A percentile compares a stretch with the other conserved stretches of the same genome.
Conservation (phyloP, 345 rosid species). For the Gynandropsis gynandra region DNA sequence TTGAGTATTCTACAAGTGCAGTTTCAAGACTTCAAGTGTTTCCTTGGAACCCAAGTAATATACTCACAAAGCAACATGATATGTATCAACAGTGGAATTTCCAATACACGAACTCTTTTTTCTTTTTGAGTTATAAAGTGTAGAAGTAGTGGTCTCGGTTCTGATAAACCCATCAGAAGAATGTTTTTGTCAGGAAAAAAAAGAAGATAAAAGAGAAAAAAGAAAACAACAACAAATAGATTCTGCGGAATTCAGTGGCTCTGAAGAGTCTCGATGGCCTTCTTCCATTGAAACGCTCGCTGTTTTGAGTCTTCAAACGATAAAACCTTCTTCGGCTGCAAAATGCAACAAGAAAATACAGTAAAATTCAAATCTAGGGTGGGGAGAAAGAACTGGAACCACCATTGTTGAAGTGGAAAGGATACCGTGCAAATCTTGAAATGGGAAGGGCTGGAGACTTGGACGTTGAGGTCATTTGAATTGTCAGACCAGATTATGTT, state of each 20-base stretch:
- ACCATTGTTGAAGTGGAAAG: background rate
- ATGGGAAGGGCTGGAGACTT: constrained; percentile 66
- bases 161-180: too few species aligned
- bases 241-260: constrained; percentile 36
- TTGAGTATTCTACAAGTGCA: too few species aligned
- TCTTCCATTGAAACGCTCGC: constrained; percentile 91
- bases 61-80: too few species aligned
- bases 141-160: too few species aligned
- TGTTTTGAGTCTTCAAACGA: constrained; percentile 84
- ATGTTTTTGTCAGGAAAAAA: too few species aligned
- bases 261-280: constrained; percentile 87
- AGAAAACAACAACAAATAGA: too few species aligned
- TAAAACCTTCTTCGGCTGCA: constrained; percentile 89
- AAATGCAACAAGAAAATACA: constrained; percentile 12
- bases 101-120: too few species aligned
- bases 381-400: background rate
- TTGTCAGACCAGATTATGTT: constrained; percentile 87
- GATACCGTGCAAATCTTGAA: constrained; percentile 90
- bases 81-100: too few species aligned
- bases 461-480: constrained; percentile 73
- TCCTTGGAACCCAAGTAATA: too few species aligned
- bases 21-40: too few species aligned
- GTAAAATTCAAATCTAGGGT: background rate
- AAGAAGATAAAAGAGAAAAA: too few species aligned
- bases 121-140: too few species aligned